These are phyloP conservation scores for Venturia effusa DNA, from an alignment of 2,329 filamentous ascomycete species.

Conservation along the genomic window DNA sequence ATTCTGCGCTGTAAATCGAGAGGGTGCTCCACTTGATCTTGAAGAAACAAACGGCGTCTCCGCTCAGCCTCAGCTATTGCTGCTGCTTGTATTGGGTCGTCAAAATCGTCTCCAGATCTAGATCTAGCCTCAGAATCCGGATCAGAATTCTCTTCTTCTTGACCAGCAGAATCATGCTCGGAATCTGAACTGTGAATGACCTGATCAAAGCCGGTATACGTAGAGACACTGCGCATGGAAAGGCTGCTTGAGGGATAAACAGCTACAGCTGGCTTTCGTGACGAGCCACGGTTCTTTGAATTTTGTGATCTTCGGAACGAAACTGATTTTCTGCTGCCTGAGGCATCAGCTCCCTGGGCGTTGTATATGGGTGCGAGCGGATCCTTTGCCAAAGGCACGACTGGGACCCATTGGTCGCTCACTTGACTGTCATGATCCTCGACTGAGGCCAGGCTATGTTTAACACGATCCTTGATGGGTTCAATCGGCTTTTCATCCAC, in stretches of 20 bases:
- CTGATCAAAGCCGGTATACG: not conserved
- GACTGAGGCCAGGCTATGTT: too few species aligned
- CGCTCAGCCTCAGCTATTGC: too few species aligned
- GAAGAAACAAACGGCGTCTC: too few species aligned
- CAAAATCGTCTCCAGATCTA: not conserved
- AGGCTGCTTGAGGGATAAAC: not conserved
- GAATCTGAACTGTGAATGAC: not conserved
- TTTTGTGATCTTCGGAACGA: not conserved
- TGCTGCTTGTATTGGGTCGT: not conserved
- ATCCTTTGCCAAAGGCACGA: too few species aligned
- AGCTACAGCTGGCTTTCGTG: not conserved
- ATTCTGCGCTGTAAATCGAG: too few species aligned
- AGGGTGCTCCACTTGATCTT: too few species aligned
- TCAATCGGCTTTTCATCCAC: too few species aligned
- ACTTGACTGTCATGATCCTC: too few species aligned
- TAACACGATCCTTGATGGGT: too few species aligned
- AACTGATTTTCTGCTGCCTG: not conserved
- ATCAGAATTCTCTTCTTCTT: not conserved
- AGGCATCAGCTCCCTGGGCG: not conserved
- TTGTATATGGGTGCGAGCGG: too few species aligned
- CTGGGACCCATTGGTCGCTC: too few species aligned
- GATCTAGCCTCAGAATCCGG: not conserved
- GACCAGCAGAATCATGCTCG: not conserved
- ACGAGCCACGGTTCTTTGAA: not conserved
- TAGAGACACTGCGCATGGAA: not conserved